phyloP scores from a whole-genome alignment of 1,284 basidiomycete genomes.

The Cryptococcus floricola region DNA sequence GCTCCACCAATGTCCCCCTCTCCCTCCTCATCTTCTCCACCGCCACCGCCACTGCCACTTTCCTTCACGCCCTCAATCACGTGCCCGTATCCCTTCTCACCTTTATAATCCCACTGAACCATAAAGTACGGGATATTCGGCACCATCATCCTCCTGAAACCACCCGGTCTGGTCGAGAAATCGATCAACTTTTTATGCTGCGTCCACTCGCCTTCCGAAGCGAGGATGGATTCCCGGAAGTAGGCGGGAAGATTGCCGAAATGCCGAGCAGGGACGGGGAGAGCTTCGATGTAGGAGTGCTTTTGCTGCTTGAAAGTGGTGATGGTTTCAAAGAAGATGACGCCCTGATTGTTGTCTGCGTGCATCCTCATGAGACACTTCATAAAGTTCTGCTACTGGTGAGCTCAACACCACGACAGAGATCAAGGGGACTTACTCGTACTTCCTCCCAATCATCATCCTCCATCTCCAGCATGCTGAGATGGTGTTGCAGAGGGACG shows the following conservation, averaged over 20 bases:
- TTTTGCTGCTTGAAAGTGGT: constrained; percentile 77
- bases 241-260: constrained; percentile 85
- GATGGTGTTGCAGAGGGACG: constrained; percentile 89
- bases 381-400: constrained; percentile 80
- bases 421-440: constrained; percentile 57
- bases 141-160: constrained; percentile 88
- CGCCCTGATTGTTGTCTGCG: constrained; percentile 79
- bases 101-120: constrained; percentile 96
- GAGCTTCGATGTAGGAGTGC: constrained; percentile 86
- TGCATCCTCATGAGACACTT: constrained; percentile 96
- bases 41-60: constrained; percentile 51
- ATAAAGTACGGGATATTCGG: constrained; percentile 97
- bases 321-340: constrained; percentile 92
- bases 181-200: constrained; percentile 96
- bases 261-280: constrained; percentile 79
- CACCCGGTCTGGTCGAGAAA: constrained; percentile 79
- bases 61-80: constrained; percentile 85
- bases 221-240: constrained; percentile 90
- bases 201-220: constrained; percentile 92
- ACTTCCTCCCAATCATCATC: constrained; percentile 99
- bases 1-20: constrained; percentile 59
- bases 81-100: constrained; percentile 94
- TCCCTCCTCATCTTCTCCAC: constrained; percentile 55
- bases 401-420: background rate
- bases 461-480: constrained; percentile 87